Base-by-base conservation (phyloP, 2,329 filamentous ascomycete species). In the Tothia fuscella region DNA sequence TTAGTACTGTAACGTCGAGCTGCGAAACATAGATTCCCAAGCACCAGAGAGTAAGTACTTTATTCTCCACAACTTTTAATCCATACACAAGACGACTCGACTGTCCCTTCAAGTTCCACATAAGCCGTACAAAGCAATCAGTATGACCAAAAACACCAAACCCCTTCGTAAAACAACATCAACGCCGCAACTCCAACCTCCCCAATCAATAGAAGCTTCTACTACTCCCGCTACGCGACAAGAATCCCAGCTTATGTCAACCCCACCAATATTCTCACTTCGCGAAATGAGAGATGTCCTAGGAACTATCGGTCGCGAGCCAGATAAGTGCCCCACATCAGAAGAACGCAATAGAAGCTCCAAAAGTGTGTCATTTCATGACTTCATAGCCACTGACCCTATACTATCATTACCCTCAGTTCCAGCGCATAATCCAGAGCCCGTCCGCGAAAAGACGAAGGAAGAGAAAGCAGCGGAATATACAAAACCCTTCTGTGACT, bases 401-500 rank as follows among this genome's bases (percentile, higher is more conserved):
- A 41, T 41, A 9, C 31, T 41, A 6, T 17, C 39, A 21, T 31
- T 41, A 19, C 39, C 39, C 24, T 41, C 39, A 7, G 26, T 31
- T n/a, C 39, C 39, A 13, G 34, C 39, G 13, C 39, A 41, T 31
- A 21, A 29, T 10, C 39, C 39, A 9, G 29, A 32, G 17, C 29
- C 29, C 25, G 25, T 22, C 25, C 29, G 38, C 20, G 35, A 38
- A 28, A 38, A 10, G 21, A 22, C 10, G 21, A 16, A 16, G 12
- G 21, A 44, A 41, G 38, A 28, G 33, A 28, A 43, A 16, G 26
- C 22, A 43, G 46, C 21, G 41, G 42, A 21, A 34, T 93, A 87
- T 59, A 82, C 84, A 6, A 71, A 86, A 62, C 85, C 87, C 1
- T 95, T 93, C 59, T 80, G 82, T 57, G 73, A 85, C 40, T 96